These are phyloP conservation scores for Chlamydomonas asymmetrica DNA, from an alignment of 139 green algal species.

Conservation along the genomic window DNA sequence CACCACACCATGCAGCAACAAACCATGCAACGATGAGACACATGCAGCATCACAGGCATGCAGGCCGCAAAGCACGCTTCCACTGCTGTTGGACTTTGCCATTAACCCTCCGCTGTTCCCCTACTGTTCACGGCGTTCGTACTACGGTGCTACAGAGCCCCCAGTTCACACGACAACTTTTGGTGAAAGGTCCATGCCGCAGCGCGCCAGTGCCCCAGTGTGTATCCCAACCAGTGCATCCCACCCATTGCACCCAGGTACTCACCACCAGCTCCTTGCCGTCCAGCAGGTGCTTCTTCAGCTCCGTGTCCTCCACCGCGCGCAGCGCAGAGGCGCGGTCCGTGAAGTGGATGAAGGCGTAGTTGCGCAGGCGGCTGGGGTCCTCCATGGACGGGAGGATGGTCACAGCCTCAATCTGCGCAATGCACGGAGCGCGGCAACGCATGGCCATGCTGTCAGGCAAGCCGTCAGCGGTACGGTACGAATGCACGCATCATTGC, in stretches of 20 bases:
- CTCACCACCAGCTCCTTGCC: slow-evolving; percentile 56
- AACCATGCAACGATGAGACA: neutral
- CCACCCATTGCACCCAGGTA: neutral
- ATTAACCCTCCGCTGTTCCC: neutral
- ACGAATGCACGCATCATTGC: too few relatives aligned
- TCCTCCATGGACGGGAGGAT: slow-evolving; percentile 59
- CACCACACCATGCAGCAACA: neutral
- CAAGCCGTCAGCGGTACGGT: too few relatives aligned
- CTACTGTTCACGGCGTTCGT: neutral
- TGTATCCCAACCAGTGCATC: neutral
- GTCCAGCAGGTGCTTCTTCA: slow-evolving; percentile 51
- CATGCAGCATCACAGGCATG: slow-evolving; percentile 3
- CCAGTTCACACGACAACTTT: slow-evolving; percentile 1
- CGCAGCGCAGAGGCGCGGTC: slow-evolving; percentile 65
- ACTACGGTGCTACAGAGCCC: neutral
- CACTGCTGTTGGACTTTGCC: neutral
- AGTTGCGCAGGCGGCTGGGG: slow-evolving; percentile 61
- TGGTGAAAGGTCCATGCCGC: neutral
- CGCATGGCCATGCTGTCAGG: slow-evolving; percentile 3
- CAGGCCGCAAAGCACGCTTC: neutral
- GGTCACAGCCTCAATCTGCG: slow-evolving; percentile 60
- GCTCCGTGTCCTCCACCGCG: slow-evolving; percentile 53
- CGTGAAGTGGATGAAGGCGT: slow-evolving; percentile 85
- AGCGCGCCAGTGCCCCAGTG: neutral
- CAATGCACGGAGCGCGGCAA: neutral